A percentile compares a stretch with the other conserved stretches of the same genome.
Conservation (phyloP, 164 flowering plant genomes). For the Magnolia sinica region DNA sequence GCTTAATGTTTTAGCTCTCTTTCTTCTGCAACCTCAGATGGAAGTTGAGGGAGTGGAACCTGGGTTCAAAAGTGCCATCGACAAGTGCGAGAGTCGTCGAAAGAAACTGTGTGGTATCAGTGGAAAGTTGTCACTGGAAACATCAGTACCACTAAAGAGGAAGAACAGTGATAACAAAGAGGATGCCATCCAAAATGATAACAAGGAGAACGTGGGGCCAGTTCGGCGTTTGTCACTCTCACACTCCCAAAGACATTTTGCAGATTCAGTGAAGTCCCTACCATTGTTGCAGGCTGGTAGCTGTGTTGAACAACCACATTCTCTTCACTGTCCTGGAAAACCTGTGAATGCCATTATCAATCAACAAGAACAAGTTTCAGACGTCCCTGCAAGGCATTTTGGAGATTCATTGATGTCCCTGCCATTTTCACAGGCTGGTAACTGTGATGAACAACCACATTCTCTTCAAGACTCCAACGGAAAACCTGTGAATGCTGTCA, state of each 20-base stretch:
- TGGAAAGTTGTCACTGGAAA: slow-evolving; percentile 34
- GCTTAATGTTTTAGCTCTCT: neutral
- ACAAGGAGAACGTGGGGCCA: slow-evolving; percentile 13
- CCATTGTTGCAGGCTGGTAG: neutral
- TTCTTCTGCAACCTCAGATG: slow-evolving; percentile 23
- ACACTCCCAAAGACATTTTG: slow-evolving; percentile 6
- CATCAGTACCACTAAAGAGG: slow-evolving; percentile 15
- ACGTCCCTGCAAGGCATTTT: neutral
- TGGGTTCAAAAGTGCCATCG: neutral
- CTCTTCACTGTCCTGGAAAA: slow-evolving; percentile 11
- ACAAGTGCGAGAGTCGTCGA: neutral
- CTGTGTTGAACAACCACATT: slow-evolving; percentile 7
- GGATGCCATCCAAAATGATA: slow-evolving; percentile 7
- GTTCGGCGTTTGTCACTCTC: slow-evolving; percentile 3
- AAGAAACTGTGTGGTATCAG: slow-evolving; percentile 19
- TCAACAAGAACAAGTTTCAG: slow-evolving; percentile 5
- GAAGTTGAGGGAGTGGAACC: slow-evolving; percentile 18
- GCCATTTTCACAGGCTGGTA: neutral
- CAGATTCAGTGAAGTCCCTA: slow-evolving; percentile 8
- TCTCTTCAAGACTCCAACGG: slow-evolving; percentile 10
- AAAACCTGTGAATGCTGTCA: slow-evolving; percentile 1
- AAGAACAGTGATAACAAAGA: slow-evolving; percentile 15
- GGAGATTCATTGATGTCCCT: slow-evolving; percentile 7
- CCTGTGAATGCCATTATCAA: neutral
- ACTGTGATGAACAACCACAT: slow-evolving; percentile 6